Conservation (phyloP, 2,329 filamentous ascomycete species). For the Fragosphaeria purpurea region DNA sequence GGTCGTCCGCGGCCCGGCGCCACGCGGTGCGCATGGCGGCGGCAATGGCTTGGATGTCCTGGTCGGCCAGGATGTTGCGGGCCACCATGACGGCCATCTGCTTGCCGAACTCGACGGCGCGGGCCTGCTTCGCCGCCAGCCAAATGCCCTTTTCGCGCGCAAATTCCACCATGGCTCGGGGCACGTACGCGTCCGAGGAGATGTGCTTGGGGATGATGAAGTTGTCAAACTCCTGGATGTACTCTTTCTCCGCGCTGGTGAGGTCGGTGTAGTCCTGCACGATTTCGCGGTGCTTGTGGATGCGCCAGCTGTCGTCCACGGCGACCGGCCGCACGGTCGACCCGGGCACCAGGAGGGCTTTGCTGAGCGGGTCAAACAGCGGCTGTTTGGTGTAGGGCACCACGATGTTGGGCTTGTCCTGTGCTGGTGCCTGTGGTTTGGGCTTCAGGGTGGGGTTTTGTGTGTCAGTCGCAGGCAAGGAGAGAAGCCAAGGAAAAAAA, state of each 20-base stretch:
- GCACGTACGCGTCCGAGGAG: slow-evolving; percentile 41
- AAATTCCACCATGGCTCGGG: slow-evolving; percentile 42
- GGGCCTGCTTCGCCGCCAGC: slow-evolving; percentile 37
- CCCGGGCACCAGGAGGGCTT: slow-evolving; percentile 39
- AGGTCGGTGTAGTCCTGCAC: slow-evolving; percentile 49
- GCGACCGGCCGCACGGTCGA: slow-evolving; percentile 33
- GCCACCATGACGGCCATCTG: slow-evolving; percentile 42
- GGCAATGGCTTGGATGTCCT: slow-evolving; percentile 32
- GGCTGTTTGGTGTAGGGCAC: slow-evolving; percentile 42
- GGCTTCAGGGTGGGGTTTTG: background rate
- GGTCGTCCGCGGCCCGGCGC: slow-evolving; percentile 6
- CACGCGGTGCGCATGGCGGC: slow-evolving; percentile 20
- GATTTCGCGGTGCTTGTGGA: slow-evolving; percentile 49
- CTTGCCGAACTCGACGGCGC: slow-evolving; percentile 45
- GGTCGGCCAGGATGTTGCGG: slow-evolving; percentile 35
- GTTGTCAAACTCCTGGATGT: slow-evolving; percentile 48
- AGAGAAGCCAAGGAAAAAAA: too few species aligned
- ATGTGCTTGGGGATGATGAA: slow-evolving; percentile 42
- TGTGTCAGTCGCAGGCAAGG: too few species aligned
- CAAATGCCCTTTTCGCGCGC: slow-evolving; percentile 39
- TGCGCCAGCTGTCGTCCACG: slow-evolving; percentile 43
- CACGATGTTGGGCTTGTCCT: slow-evolving; percentile 15
- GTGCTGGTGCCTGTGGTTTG: background rate
- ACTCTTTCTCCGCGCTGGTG: slow-evolving; percentile 44
- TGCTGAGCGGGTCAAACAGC: slow-evolving; percentile 49